A percentile compares a stretch with the other conserved stretches of the same genome.
phyloP scores from a whole-genome alignment of 768 basidiomycete species.

The Trametes villosa region DNA sequence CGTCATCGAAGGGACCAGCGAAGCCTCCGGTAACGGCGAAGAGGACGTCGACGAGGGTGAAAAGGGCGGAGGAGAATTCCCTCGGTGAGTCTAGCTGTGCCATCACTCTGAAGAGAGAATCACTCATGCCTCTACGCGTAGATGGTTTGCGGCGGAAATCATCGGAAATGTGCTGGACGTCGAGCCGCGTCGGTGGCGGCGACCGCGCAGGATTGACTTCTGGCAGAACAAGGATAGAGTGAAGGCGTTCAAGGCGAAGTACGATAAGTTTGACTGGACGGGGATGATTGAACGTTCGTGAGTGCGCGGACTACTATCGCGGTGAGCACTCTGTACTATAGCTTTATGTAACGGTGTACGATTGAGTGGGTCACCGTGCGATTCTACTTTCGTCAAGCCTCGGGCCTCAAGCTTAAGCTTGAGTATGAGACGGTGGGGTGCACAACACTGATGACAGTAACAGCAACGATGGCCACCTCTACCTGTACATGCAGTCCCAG shows the following conservation, averaged over 20 bases:
- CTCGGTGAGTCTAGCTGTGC: slow-evolving; percentile 55
- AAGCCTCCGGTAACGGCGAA: slow-evolving; percentile 60
- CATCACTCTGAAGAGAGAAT: neutral
- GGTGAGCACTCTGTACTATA: neutral
- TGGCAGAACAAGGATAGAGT: slow-evolving; percentile 73
- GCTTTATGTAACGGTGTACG: neutral
- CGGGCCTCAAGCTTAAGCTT: too few relatives aligned
- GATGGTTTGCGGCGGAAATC: slow-evolving; percentile 95
- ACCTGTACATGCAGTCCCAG: too few relatives aligned
- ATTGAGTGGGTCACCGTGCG: neutral
- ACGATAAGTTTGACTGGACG: slow-evolving; percentile 83
- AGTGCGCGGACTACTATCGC: neutral
- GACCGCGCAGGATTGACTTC: slow-evolving; percentile 76
- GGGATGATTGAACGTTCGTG: slow-evolving; percentile 59
- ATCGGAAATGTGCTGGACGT: slow-evolving; percentile 90
- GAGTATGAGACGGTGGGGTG: too few relatives aligned
- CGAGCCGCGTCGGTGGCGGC: slow-evolving; percentile 84
- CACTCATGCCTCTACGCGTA: slow-evolving; percentile 34
- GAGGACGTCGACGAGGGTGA: slow-evolving; percentile 81
- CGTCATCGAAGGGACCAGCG: slow-evolving; percentile 90
- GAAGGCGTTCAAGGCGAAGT: slow-evolving; percentile 69
- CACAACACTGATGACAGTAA: too few relatives aligned
- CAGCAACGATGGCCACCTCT: too few relatives aligned
- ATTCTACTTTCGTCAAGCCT: too few relatives aligned
- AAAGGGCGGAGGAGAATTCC: slow-evolving; percentile 91